Percentiles rank a stretch among this genome's conserved stretches.
phyloP scores from a whole-genome alignment of 2,329 filamentous ascomycete species.

The Elsinoe australis region DNA sequence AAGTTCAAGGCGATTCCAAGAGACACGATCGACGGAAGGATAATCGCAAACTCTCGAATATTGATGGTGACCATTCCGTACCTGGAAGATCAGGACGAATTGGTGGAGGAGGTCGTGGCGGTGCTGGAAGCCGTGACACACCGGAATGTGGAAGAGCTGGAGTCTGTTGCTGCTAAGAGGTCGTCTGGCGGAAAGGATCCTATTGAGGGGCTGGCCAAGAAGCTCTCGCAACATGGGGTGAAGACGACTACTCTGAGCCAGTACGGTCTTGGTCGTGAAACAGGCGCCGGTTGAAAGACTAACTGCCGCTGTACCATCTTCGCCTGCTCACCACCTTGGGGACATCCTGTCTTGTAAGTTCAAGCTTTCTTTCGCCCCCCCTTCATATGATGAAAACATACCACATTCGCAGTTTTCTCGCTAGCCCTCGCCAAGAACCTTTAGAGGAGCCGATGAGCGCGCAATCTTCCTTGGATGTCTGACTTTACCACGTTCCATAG shows the following conservation, averaged over 20 bases:
- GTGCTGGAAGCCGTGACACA: slow-evolving; percentile 41
- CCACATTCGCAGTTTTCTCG: slow-evolving; percentile 86
- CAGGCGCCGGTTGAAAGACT: too few relatives aligned
- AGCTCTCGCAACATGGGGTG: not conserved
- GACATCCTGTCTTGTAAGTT: too few relatives aligned
- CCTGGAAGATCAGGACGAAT: slow-evolving; percentile 34
- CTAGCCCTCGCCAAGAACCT: slow-evolving; percentile 38
- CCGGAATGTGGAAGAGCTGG: slow-evolving; percentile 27
- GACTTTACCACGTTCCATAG: slow-evolving; percentile 22
- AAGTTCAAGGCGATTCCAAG: slow-evolving; percentile 46
- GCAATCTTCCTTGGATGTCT: slow-evolving; percentile 38
- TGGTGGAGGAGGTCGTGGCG: slow-evolving; percentile 48
- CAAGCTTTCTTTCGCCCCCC: not conserved
- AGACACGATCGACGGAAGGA: slow-evolving; percentile 33
- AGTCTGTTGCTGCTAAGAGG: not conserved
- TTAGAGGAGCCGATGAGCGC: slow-evolving; percentile 32
- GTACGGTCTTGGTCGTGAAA: slow-evolving; percentile 6
- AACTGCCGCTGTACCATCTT: too few relatives aligned
- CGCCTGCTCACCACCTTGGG: too few relatives aligned
- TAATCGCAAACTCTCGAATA: slow-evolving; percentile 26
- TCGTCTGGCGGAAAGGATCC: not conserved
- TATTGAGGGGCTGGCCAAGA: not conserved
- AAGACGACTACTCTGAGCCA: not conserved
- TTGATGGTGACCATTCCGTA: slow-evolving; percentile 41
- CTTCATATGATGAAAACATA: slow-evolving; percentile 62